A percentile compares a stretch with the other conserved stretches of the same genome.
Conservation (phyloP, 192 early-diverging fungal species). For the Martensiomyces pterosporus region DNA sequence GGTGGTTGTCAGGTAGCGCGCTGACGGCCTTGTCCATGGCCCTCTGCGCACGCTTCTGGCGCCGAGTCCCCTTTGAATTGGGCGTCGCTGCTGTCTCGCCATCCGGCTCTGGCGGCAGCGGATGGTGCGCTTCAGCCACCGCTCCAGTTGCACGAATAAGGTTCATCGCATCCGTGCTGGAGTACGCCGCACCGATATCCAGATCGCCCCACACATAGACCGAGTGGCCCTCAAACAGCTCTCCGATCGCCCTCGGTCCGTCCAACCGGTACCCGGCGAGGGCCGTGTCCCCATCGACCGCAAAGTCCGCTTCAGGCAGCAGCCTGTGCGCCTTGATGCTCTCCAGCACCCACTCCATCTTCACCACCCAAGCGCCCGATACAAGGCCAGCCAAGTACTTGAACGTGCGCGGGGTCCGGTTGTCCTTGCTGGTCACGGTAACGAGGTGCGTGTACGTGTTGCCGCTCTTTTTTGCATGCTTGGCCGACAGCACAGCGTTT, state of each 20-base stretch:
- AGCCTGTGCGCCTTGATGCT: slow-evolving; percentile 9
- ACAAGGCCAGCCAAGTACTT: slow-evolving; percentile 43
- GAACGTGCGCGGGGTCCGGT: slow-evolving; percentile 31
- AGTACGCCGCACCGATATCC: slow-evolving; percentile 14
- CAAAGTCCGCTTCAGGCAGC: slow-evolving; percentile 18
- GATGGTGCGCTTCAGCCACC: slow-evolving; percentile 6
- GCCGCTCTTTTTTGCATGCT: neutral
- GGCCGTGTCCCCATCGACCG: slow-evolving; percentile 24
- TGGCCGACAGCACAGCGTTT: neutral
- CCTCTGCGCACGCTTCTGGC: neutral
- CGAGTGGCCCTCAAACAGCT: slow-evolving; percentile 8
- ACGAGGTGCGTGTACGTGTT: slow-evolving; percentile 34
- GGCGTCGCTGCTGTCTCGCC: no score
- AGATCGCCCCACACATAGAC: slow-evolving; percentile 19
- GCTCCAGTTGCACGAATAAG: slow-evolving; percentile 21
- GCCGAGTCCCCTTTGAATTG: neutral
- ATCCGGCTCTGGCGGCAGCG: no score
- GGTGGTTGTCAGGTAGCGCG: slow-evolving; percentile 17
- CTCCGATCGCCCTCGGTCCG: slow-evolving; percentile 1
- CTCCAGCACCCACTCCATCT: slow-evolving; percentile 25
- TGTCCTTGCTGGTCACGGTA: slow-evolving; percentile 9
- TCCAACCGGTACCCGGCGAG: slow-evolving; percentile 7
- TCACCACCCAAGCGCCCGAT: slow-evolving; percentile 24
- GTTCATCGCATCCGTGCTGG: slow-evolving; percentile 9
- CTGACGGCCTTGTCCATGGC: slow-evolving; percentile 6